phyloP scores from a whole-genome alignment of 2,329 filamentous ascomycete genomes.

The Trichophyton schoenleinii region DNA sequence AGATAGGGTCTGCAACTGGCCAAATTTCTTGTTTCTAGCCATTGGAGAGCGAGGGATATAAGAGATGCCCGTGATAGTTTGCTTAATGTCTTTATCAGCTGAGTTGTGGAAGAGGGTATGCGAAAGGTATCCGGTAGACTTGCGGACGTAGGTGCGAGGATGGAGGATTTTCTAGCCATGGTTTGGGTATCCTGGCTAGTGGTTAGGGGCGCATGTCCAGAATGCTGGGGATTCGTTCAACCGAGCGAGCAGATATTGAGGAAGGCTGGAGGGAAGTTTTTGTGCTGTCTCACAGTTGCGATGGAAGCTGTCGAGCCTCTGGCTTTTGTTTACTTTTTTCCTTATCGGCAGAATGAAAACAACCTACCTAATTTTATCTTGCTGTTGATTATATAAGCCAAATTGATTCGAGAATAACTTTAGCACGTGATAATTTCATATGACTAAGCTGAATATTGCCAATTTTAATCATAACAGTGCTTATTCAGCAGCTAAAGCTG shows the following conservation, averaged over 20 bases:
- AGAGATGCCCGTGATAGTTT: constrained; percentile 61
- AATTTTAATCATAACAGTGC: no score
- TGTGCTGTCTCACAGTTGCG: neutral
- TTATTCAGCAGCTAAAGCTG: no score
- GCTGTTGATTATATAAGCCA: no score
- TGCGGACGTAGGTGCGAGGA: constrained; percentile 53
- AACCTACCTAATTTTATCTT: no score
- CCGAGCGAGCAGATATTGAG: neutral
- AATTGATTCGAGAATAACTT: no score
- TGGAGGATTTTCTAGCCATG: constrained; percentile 13
- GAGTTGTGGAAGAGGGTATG: constrained; percentile 51
- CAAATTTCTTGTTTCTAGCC: constrained; percentile 56
- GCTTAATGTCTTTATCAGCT: constrained; percentile 53
- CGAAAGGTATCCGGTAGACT: constrained; percentile 60
- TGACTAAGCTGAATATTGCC: no score
- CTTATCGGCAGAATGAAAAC: no score
- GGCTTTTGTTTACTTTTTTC: no score
- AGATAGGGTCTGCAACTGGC: constrained; percentile 49
- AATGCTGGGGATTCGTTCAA: neutral
- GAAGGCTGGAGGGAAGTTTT: neutral
- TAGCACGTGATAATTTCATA: no score
- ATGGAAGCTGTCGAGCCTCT: no score
- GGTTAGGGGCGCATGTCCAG: neutral
- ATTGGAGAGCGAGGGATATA: constrained; percentile 59
- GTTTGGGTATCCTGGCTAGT: neutral